phyloP scores from a whole-genome alignment of 495 filamentous ascomycete genomes.

The Penicillium maclennaniae region DNA sequence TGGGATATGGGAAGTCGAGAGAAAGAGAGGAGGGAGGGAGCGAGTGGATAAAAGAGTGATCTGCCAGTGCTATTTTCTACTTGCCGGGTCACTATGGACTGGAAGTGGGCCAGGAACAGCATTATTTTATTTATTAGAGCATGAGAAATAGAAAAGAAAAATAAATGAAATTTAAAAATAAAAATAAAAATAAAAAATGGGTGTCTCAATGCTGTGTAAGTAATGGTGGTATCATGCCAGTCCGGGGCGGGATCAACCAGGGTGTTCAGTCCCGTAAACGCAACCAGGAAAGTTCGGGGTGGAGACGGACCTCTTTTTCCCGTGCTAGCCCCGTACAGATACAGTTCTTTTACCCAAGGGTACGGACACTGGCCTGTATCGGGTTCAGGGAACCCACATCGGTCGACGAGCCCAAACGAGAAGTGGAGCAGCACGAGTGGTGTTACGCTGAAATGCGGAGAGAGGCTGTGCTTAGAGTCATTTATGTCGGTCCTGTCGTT shows the following conservation, averaged over 20 bases:
- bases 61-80: slow-evolving; percentile 36
- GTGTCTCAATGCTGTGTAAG: slow-evolving; percentile 15
- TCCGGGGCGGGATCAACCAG: slow-evolving; percentile 27
- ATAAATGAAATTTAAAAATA: too few species aligned
- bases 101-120: slow-evolving; percentile 33
- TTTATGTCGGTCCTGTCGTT: neutral
- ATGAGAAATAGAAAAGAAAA: slow-evolving; percentile 1
- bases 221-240: slow-evolving; percentile 13
- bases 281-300: neutral
- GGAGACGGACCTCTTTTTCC: neutral
- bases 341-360: slow-evolving; percentile 9
- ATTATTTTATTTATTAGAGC: neutral
- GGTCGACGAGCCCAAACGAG: slow-evolving; percentile 10
- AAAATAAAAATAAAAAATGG: neutral
- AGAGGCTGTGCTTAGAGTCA: slow-evolving; percentile 4
- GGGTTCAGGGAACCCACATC: slow-evolving; percentile 4
- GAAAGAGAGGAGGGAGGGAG: slow-evolving; percentile 19
- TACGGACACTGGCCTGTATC: slow-evolving; percentile 8
- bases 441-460: slow-evolving; percentile 14
- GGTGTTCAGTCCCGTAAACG: slow-evolving; percentile 12
- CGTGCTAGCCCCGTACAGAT: neutral
- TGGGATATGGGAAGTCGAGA: slow-evolving; percentile 22
- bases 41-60: slow-evolving; percentile 45
- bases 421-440: slow-evolving; percentile 11
- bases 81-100: slow-evolving; percentile 29